Evolutionary conservation across 1,284 basidiomycete genomes (phyloP), one percentile per base, ranked within the genome.

Genomic region (Stygiomarasmius scandens): DNA sequence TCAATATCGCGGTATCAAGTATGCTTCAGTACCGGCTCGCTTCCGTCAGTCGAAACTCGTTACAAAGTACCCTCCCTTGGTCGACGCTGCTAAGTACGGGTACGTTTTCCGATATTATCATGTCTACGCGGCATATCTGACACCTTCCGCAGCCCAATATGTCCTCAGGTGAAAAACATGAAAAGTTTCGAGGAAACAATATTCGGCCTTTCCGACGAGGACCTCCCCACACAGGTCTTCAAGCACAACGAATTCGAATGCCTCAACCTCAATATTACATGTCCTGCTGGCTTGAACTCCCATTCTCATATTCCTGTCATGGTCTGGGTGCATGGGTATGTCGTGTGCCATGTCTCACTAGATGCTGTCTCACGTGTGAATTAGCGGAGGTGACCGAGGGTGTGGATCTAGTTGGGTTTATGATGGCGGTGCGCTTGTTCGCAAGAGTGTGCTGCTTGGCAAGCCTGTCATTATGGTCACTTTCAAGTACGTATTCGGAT

Each of bases 271-370:
- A 90, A 89, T 69, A 87, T 91, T 56, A 89, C 87, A n/a, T 79
- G 81, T 56, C 89, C 89, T 20, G 83, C 78, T 19, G 80, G 79
- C 34, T 72, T 83, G 23, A 76, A 71, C 2, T 65, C 78, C 3
- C 71, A 73, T 44, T 84, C 86, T 29, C 75, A 74, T 41, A 62
- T 86, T 12, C 89, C 89, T 6, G 88, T 91, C 59, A 90, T 91
- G 88, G 68, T 90, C 44, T 91, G 88, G 89, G 76, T 91, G 19
- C 89, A 91, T 69, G 89, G 89, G 89, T 90, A 63, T 49, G 80
- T 73, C 49, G 29, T 45, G 19, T n/a, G 51, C 48, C 55, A 36
- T 53, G 46, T 29, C 58, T 22, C 12, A 36, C 44, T 57, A 60
- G 50, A 54, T 48, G 52, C 46, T 22, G 49, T 46, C 55, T 47